A percentile compares a stretch with the other conserved stretches of the same genome.
Evolutionary conservation across 106 monocot species (phyloP).

Genomic region (Phalaenopsis aphrodite): DNA sequence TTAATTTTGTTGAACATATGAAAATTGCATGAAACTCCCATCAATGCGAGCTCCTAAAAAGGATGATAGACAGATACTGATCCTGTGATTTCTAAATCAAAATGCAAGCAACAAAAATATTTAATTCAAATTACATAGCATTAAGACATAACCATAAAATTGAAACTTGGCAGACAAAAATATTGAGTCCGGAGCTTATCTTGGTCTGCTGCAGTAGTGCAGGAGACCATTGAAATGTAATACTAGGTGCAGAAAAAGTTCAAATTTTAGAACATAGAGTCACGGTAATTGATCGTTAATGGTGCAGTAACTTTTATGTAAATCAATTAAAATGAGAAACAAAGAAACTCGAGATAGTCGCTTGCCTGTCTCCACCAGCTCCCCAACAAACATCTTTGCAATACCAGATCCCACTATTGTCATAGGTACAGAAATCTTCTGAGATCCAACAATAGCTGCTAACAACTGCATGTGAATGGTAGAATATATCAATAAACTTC

Average conservation of each 20-base stretch:
- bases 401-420: conserved; percentile 95
- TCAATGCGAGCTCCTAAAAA: not conserved
- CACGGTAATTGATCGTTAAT: not conserved
- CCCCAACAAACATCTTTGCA: conserved; percentile 99
- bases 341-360: not conserved
- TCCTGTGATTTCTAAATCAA: not conserved
- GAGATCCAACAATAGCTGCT: conserved; percentile 72
- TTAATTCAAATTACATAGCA: no score
- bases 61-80: not conserved
- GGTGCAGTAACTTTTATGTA: not conserved
- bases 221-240: not conserved
- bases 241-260: not conserved
- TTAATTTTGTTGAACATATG: no score
- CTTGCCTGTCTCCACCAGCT: conserved; percentile 90
- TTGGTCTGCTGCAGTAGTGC: no score
- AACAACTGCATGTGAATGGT: conserved; percentile 45
- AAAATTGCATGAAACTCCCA: not conserved
- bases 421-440: conserved; percentile 91
- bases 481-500: not conserved
- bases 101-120: not conserved
- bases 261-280: not conserved
- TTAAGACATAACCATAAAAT: no score
- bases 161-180: no score
- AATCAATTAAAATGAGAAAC: not conserved
- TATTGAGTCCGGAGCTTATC: no score